These are phyloP conservation scores for Paracoccidioides lutzii DNA, from an alignment of 2,329 filamentous ascomycete species.

Conservation along the genomic window DNA sequence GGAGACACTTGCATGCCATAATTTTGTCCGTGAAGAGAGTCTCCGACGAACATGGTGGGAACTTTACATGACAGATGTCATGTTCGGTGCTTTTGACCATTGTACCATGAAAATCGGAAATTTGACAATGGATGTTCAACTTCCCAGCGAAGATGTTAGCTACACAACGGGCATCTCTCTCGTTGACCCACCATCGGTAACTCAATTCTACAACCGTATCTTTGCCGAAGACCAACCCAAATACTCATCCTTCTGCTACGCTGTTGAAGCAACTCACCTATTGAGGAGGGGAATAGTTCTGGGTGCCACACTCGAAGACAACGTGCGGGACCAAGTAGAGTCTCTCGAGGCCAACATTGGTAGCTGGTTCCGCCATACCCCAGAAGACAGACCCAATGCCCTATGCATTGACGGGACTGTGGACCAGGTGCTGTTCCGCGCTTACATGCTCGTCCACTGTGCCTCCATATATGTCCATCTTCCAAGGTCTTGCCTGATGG, in stretches of 20 bases:
- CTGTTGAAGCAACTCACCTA: slow-evolving; percentile 68
- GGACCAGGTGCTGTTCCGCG: slow-evolving; percentile 87
- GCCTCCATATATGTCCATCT: slow-evolving; percentile 64
- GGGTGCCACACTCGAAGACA: slow-evolving; percentile 25
- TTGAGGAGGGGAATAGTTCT: slow-evolving; percentile 57
- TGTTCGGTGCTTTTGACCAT: slow-evolving; percentile 59
- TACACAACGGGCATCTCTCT: slow-evolving; percentile 40
- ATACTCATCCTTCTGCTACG: slow-evolving; percentile 77
- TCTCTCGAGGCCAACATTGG: slow-evolving; percentile 45
- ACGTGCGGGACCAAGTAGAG: slow-evolving; percentile 44
- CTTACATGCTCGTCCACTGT: slow-evolving; percentile 59
- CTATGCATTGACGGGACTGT: slow-evolving; percentile 57
- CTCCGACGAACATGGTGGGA: slow-evolving; percentile 89
- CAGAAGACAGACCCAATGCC: slow-evolving; percentile 55
- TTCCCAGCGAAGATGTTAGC: slow-evolving; percentile 75
- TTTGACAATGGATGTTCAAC: slow-evolving; percentile 56
- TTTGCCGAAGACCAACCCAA: slow-evolving; percentile 53
- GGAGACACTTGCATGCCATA: slow-evolving; percentile 47
- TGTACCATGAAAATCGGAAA: slow-evolving; percentile 47
- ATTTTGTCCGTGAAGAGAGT: slow-evolving; percentile 63
- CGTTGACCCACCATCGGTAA: slow-evolving; percentile 48
- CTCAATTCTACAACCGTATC: slow-evolving; percentile 65
- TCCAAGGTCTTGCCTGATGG: slow-evolving; percentile 59
- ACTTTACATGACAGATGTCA: slow-evolving; percentile 65
- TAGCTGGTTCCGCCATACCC: slow-evolving; percentile 72